Base-by-base conservation (phyloP, 768 basidiomycete species). In the Macrolepiota dolichaula region DNA sequence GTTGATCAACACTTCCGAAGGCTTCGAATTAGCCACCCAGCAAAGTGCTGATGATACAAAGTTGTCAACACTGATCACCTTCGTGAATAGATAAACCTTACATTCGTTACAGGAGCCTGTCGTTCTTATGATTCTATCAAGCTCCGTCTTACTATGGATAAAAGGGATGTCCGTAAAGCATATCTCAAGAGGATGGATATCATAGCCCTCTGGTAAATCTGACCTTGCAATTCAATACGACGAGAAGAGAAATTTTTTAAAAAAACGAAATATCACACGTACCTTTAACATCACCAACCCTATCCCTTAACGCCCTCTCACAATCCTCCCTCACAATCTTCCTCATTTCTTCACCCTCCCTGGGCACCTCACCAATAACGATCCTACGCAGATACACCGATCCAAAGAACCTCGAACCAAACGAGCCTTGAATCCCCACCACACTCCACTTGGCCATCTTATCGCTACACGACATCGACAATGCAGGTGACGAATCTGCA, bases 391-490 rank as follows among this genome's bases (percentile, higher is more conserved):
- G 72, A 68, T 93, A 93, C 6, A 96, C 59, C 0, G 91, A 91
- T 2, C 65, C 67, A 42, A 85, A 74, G 63, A 82, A 77, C 15
- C 62, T 73, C 4, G 86, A 80, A 2, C 83, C 83, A 51, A 97
- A 75, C 1, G 91, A 88, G 2, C 96, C 96, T 68, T 96, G 94
- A 25, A 96, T 78, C 0, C 96, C 96, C 3, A 94, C 76, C 0
- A 89, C 82, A 57, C 81, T 85, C 94, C 95, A 98, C 4, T 82
- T 75, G 0, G 94, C 93, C 44, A 98, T 88, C 73, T 98, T 98
- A 71, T 98, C 96, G 65, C 91, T 93, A 74, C 96, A 98, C 0
- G 94, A 93, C 88, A 97, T 92, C 67, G 84, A 92, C 0, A 83
- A 70, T 1, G 96, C 93, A 0, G 86, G 86, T 0, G 87, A 87